These are phyloP conservation scores for Quercus agrifolia DNA, from an alignment of 306 rosid species.

Conservation along the genomic window DNA sequence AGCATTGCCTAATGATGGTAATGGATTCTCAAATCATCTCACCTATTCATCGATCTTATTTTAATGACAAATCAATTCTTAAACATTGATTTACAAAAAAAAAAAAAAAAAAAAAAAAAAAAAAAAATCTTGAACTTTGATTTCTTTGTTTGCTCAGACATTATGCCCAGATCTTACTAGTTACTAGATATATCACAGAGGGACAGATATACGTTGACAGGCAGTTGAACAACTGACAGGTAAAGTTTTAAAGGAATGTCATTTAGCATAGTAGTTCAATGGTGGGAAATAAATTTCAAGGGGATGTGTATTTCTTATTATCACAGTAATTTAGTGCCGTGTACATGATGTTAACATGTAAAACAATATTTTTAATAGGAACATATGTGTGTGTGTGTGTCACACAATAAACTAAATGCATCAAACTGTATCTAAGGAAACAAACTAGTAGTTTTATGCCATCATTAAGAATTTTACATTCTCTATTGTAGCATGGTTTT, in stretches of 20 bases:
- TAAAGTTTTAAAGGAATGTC: slow-evolving; percentile 17
- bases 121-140: neutral
- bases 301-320: neutral
- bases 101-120: neutral
- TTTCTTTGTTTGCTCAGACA: slow-evolving; percentile 50
- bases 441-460: neutral
- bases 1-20: slow-evolving; percentile 99
- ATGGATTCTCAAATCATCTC: slow-evolving; percentile 21
- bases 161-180: slow-evolving; percentile 65
- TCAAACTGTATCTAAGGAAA: neutral
- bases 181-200: slow-evolving; percentile 90
- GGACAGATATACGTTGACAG: slow-evolving; percentile 95
- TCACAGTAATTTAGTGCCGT: neutral
- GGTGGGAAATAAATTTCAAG: neutral
- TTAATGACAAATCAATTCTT: neutral
- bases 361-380: no score
- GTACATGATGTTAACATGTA: neutral
- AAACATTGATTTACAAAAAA: no score
- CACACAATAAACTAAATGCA: neutral
- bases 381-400: no score
- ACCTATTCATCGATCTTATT: slow-evolving; percentile 4
- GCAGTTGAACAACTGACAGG: slow-evolving; percentile 97
- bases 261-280: neutral
- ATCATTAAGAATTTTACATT: neutral
- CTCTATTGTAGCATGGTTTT: neutral